These are phyloP conservation scores for Phytophthora constricta DNA, from an alignment of 352 stramenopile genomes.

Conservation along the genomic window DNA sequence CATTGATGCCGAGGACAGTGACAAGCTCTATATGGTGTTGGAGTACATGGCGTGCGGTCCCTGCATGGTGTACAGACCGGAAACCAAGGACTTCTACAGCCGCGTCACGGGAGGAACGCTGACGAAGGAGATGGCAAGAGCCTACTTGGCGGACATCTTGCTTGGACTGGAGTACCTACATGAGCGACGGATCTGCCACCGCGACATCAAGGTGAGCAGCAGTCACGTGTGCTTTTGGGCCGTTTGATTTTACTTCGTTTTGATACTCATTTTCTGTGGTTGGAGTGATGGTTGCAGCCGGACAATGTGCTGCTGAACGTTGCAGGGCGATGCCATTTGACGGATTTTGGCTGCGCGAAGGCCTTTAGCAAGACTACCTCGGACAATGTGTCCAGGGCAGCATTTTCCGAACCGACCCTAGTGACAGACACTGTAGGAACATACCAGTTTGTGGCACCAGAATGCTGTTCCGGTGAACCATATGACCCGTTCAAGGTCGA, in stretches of 20 bases:
- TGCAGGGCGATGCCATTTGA: slow-evolving; percentile 80
- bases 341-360: slow-evolving; percentile 90
- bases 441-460: slow-evolving; percentile 91
- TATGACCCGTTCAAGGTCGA: slow-evolving; percentile 89
- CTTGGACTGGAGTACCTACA: slow-evolving; percentile 87
- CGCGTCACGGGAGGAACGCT: slow-evolving; percentile 59
- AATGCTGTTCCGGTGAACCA: slow-evolving; percentile 82
- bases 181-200: slow-evolving; percentile 76
- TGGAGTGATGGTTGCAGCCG: slow-evolving; percentile 45
- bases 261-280: not conserved
- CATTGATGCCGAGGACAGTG: slow-evolving; percentile 75
- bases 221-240: not conserved
- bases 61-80: slow-evolving; percentile 82
- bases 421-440: slow-evolving; percentile 88
- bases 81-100: slow-evolving; percentile 77
- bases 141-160: slow-evolving; percentile 77
- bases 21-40: slow-evolving; percentile 89
- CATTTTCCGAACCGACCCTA: slow-evolving; percentile 24
- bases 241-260: not conserved
- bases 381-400: not conserved
- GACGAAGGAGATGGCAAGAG: slow-evolving; percentile 65
- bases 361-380: slow-evolving; percentile 8
- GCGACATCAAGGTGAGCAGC: slow-evolving; percentile 84
- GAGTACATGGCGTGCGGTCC: slow-evolving; percentile 86
- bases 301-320: slow-evolving; percentile 90